Conservation (phyloP, 805 yeast species). For the Myxozyma monticola region DNA sequence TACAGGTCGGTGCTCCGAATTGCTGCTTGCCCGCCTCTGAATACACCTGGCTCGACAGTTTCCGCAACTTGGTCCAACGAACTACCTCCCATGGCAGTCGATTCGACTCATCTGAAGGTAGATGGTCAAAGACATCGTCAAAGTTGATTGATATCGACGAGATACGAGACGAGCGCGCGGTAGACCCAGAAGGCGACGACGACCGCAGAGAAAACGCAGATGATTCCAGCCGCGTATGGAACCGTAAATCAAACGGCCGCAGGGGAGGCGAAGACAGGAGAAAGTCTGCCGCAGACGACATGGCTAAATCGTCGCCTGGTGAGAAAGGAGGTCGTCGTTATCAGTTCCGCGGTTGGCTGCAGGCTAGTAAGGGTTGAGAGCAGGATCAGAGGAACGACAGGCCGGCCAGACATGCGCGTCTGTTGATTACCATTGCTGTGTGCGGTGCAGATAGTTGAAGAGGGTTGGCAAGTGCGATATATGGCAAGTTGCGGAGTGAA, state of each 20-base stretch:
- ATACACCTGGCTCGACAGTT: slow-evolving; percentile 42
- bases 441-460: neutral
- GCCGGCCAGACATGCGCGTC: too few species aligned
- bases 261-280: slow-evolving; percentile 21
- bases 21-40: slow-evolving; percentile 39
- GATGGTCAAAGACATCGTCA: slow-evolving; percentile 26
- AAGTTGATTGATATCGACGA: slow-evolving; percentile 21
- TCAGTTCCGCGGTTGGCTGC: too few species aligned
- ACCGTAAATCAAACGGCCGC: slow-evolving; percentile 29
- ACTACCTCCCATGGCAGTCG: slow-evolving; percentile 33
- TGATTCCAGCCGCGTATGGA: slow-evolving; percentile 28
- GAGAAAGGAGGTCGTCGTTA: too few species aligned
- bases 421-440: neutral
- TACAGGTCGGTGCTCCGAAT: slow-evolving; percentile 55
- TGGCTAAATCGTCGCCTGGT: too few species aligned
- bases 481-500: neutral
- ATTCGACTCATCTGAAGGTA: slow-evolving; percentile 19
- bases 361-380: too few species aligned
- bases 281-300: slow-evolving; percentile 21
- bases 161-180: slow-evolving; percentile 24
- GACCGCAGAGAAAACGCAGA: slow-evolving; percentile 27
- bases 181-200: slow-evolving; percentile 21
- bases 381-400: too few species aligned
- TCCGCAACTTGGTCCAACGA: slow-evolving; percentile 47
- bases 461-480: neutral